Percentiles rank a stretch among this genome's conserved stretches.
Conservation (phyloP, 768 basidiomycete species). For the Clitopilus hobsonii region DNA sequence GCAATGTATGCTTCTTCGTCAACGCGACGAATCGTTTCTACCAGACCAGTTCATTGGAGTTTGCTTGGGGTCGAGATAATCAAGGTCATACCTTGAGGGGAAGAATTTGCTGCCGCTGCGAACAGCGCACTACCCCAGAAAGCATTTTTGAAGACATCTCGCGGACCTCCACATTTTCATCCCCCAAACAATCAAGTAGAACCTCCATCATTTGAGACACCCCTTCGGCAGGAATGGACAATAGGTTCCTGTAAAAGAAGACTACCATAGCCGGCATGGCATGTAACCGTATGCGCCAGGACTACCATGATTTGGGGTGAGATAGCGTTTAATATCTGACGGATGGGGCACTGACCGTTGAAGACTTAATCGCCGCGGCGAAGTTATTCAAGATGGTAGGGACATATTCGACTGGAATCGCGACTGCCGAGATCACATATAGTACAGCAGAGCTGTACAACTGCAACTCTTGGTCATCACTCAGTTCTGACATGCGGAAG, state of each 20-base stretch:
- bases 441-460: conserved; percentile 75
- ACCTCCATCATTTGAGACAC: conserved; percentile 77
- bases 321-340: background rate
- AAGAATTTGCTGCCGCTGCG: conserved; percentile 83
- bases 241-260: conserved; percentile 87
- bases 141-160: conserved; percentile 87
- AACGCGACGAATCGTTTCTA: conserved; percentile 79
- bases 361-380: conserved; percentile 70
- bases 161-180: conserved; percentile 91
- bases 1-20: conserved; percentile 58
- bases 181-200: conserved; percentile 75
- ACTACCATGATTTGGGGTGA: conserved; percentile 40
- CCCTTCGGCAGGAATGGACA: conserved; percentile 65
- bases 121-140: conserved; percentile 83
- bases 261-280: conserved; percentile 84
- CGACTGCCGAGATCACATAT: conserved; percentile 77
- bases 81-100: conserved; percentile 63
- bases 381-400: conserved; percentile 57
- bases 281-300: conserved; percentile 87
- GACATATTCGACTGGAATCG: conserved; percentile 65
- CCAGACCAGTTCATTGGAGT: conserved; percentile 8
- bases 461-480: conserved; percentile 80
- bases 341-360: conserved; percentile 50
- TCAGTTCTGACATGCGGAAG: conserved; percentile 86
- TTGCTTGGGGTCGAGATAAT: conserved; percentile 2